Evolutionary conservation across 2,329 filamentous ascomycete species (phyloP), one percentile per base, ranked within the genome.

Genomic region (Penicillium psychrosexuale): DNA sequence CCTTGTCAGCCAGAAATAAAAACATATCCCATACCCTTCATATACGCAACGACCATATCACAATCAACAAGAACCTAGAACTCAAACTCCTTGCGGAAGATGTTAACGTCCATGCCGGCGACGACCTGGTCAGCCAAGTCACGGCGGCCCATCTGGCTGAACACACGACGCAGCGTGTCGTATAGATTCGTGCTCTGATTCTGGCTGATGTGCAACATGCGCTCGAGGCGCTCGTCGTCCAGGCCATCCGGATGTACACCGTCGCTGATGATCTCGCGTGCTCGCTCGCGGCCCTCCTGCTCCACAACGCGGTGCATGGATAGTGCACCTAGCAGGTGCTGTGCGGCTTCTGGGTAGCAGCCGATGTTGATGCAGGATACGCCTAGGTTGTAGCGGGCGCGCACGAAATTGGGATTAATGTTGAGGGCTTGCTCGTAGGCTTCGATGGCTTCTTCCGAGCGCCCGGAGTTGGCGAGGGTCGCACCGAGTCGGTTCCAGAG

Each of bases 301-400:
- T 97, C 92, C 13, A 96, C 91, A 7, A 91, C 86, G 72, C 94
- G 92, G 80, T 99, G 94, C 92, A 99, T 97, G 51, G 88, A 88
- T 47, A 99, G 80, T 0, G 94, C 93, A 3, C 92, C 90, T 13
- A 99, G 83, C 54, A 99, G 83, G 75, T 99, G 94, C 57, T 91
- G 88, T 2, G 94, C 94, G 0, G 94, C 94, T 76, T 97, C 90
- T 15, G 90, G 88, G 72, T 91, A 92, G 75, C 93, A 97, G 51
- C 92, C 92, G 64, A 97, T 96, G 75, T 97, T 97, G 74, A 99
- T 97, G 74, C 94, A 97, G 56, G 86, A 90, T 9, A 97, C 94
- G 43, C 94, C 94, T 1, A 99, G 84, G 75, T 99, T 99, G 79
- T 99, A 99, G 42, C 94, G 84, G 3, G 94, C 94, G 55, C 94